Evolutionary conservation across 192 early-diverging fungal genomes (phyloP), one percentile per base, ranked within the genome.

Genomic region (Backusella tuberculispora): DNA sequence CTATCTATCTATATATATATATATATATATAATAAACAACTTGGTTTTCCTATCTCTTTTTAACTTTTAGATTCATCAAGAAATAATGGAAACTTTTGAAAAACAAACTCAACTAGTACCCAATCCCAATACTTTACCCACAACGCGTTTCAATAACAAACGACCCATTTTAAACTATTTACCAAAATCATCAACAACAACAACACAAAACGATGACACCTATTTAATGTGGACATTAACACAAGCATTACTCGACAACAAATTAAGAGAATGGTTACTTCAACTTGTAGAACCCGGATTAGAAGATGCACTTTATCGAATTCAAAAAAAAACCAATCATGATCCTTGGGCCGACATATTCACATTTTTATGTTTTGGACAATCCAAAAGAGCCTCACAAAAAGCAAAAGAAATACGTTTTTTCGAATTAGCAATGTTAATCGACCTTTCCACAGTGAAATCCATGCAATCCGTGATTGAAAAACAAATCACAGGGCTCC

Each of bases 311-410:
- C 24, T 69, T 8, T 42, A 47, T 14, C n/a, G 21, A 24, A 47
- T 29, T 29, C 19, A 29, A 6, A 46, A 10, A 69, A 44, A 69
- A 45, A 19, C n/a, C 19, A 14, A 14, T 26, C 14, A 10, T 34
- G 68, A 69, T 47, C 68, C 43, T 0, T 69, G 24, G 43, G 42
- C 43, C 5, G 13, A 15, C 2, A 21, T 42, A 17, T 69, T 69
- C 29, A 69, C 68, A 4, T 47, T 26, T 3, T 19, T 69, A 10
- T 69, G 42, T 3, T 69, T 47, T 69, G 68, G 68, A 47, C 68
- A 69, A n/a, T 7, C n/a, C 2, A 13, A 38, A 12, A 17, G 15
- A 15, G 68, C 68, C 0, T 15, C 42, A 29, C 43, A 40, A 66
- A n/a, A 69, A 47, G 13, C 42, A 0, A 47, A 69, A 0, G 29